Evolutionary conservation across 108 stramenopile species (phyloP).

Genomic region (Stephanodiscus minutulus): DNA sequence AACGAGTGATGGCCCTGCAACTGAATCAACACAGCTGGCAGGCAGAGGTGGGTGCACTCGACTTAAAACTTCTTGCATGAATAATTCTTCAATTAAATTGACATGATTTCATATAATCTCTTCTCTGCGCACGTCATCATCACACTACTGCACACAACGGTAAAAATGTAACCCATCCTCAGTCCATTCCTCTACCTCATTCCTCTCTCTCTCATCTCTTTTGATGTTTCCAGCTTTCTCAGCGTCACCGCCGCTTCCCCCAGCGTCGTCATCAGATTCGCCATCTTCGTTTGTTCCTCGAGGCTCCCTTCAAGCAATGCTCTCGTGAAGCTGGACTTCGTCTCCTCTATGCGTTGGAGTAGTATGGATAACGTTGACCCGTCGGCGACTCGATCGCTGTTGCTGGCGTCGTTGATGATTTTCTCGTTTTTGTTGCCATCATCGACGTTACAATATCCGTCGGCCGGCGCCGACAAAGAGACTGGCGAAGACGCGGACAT

Average conservation of each 20-base stretch:
- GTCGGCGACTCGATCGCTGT: neutral
- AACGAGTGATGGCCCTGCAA: too few species aligned
- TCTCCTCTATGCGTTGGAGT: constrained; percentile 18
- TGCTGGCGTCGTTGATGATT: neutral
- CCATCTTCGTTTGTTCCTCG: constrained; percentile 20
- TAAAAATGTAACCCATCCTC: neutral
- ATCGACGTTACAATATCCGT: neutral
- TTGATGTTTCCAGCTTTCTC: constrained; percentile 19
- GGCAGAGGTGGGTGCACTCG: too few species aligned
- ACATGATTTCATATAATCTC: too few species aligned
- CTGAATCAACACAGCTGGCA: too few species aligned
- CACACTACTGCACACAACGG: neutral
- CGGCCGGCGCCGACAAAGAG: neutral
- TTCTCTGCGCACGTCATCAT: neutral
- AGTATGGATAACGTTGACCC: constrained; percentile 12
- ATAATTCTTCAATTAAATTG: neutral
- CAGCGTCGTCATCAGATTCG: constrained; percentile 23
- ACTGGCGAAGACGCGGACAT: neutral
- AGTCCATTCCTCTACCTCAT: neutral
- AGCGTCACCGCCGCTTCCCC: constrained; percentile 31
- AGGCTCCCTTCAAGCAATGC: constrained; percentile 21
- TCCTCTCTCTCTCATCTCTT: neutral
- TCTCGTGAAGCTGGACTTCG: constrained; percentile 23
- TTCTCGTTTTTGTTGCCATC: neutral
- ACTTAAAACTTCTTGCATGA: neutral